Evolutionary conservation across 202 grass and related monocot species (phyloP), one percentile per base, ranked within the genome.

Genomic region (Hordeum pubiflorum): DNA sequence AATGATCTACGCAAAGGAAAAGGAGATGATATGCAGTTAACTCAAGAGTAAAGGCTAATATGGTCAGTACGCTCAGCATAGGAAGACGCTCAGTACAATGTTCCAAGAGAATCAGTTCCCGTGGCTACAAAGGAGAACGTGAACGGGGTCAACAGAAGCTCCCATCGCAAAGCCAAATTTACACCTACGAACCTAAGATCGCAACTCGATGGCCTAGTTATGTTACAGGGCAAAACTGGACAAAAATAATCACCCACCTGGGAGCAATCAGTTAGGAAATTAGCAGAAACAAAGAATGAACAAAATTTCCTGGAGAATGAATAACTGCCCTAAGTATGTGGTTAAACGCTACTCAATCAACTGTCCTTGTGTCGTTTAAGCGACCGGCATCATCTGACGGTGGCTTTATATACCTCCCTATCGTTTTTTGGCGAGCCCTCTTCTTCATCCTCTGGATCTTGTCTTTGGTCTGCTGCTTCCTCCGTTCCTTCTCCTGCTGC

Each of bases 391-490:
- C 95, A 29, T 94, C 92, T 6, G 84, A 82, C 4, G 75, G 83
- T 79, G 92, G 96, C 71, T 96, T 99, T 76, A 96, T 93, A 60
- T 93, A 99, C 85, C 87, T 96, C 29, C 96, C 96, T 23, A 99
- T n/a, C 2, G 96, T 85, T 82, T 99, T 99, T 84, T 99, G 96
- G 15, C 85, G 74, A 33, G 96, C 89, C 67, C 95, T 84, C 1
- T 82, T 96, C 87, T 89, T 96, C 50, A 99, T 99, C 74, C 92
- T 89, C 76, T 73, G 85, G 87, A 99, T 96, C 84, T 99, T 99
- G 29, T 96, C 96, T 81, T 80, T 99, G 64, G 78, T 93, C 20
- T 96, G 85, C 31, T 99, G 88, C 72, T 90, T 99, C 71, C 85
- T 86, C 36, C 86, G 87, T 65, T 99, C 96, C 71, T 96, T 99